Evolutionary conservation across 805 yeast species (phyloP).

Genomic region (Scheffersomyces lignosus): DNA sequence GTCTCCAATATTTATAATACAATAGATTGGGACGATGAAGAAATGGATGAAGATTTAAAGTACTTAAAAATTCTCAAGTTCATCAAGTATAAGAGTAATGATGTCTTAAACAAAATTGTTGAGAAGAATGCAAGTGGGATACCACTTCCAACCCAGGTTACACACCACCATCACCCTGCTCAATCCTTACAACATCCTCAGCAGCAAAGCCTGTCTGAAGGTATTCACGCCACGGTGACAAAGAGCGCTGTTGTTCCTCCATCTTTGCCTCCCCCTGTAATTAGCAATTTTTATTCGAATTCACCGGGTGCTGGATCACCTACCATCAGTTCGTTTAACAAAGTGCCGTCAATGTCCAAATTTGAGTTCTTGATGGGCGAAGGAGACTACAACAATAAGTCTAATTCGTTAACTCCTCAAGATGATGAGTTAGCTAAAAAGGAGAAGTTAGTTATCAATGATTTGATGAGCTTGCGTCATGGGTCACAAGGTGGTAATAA

Average conservation of each 20-base stretch:
- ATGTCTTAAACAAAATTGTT: conserved; percentile 6
- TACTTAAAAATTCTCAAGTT: conserved; percentile 42
- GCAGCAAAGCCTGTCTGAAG: conserved; percentile 1
- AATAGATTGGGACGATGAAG: conserved; percentile 51
- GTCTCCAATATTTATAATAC: conserved; percentile 22
- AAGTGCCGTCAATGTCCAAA: conserved; percentile 10
- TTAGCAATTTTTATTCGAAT: not conserved
- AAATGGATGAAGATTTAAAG: conserved; percentile 47
- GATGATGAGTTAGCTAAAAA: conserved; percentile 25
- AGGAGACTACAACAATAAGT: conserved; percentile 1
- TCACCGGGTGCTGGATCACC: conserved; percentile 1
- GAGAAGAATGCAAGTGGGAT: conserved; percentile 2
- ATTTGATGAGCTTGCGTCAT: conserved; percentile 14
- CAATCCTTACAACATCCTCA: not conserved
- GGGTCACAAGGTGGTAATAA: conserved; percentile 2
- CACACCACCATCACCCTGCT: conserved; percentile 5
- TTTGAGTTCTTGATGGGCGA: conserved; percentile 12
- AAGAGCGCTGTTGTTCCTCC: not conserved
- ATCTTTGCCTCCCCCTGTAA: conserved; percentile 1
- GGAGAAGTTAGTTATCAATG: conserved; percentile 28
- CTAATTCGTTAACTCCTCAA: not conserved
- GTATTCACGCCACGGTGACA: not conserved
- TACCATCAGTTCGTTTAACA: conserved; percentile 1
- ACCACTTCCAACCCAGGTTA: conserved; percentile 5
- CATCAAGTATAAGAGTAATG: conserved; percentile 36